Base-by-base conservation (phyloP, 306 rosid species). In the Crataegus laevigata region DNA sequence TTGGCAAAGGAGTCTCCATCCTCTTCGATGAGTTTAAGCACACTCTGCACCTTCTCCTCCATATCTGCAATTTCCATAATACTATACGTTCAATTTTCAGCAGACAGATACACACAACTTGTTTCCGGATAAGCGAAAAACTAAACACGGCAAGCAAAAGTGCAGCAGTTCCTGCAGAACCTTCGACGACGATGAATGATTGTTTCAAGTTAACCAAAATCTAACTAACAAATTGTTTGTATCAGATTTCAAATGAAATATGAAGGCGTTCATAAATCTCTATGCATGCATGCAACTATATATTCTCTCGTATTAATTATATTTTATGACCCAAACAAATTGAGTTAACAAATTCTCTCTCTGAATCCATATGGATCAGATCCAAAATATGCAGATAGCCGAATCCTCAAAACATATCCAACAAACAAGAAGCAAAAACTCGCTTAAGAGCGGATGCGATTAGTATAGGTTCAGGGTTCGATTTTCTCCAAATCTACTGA, bases 1-100 rank as follows among this genome's bases (percentile, higher is more conserved):
- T 80, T 89, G 51, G 94, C 99, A 87, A 96, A 96, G 17, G 99
- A 92, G 85, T 96, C 99, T 30, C 99, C 99, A 80, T 92, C 99
- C 80, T 89, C 97, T 66, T 84, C 76, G 43, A 96, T 76, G 75
- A 96, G 83, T 76, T 79, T 87, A 61, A 96, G 71, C 18, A 79
- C 88, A 30, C 0, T 34, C 67, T 84, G 84, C 52, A 96, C 98
- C 78, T 96, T 90, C 69, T 90, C 98, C 82, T 88, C 97, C 92
- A 89, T 88, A 84, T 96, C 99, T 96, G 96, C 86, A 91, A 75
- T 76, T 80, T 50, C 28, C 26, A 26, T 29, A 45, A 45, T 70
- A 40, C 74, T n/a, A 36, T 55, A 4, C 9, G 11, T 74, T 45
- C 75, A 78, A 30, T 79, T 70, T 21, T 54, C 68, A 42, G 61